Evolutionary conservation across 352 stramenopile genomes (phyloP), one percentile per base, ranked within the genome.

Genomic region (Globisporangium carolinianum): DNA sequence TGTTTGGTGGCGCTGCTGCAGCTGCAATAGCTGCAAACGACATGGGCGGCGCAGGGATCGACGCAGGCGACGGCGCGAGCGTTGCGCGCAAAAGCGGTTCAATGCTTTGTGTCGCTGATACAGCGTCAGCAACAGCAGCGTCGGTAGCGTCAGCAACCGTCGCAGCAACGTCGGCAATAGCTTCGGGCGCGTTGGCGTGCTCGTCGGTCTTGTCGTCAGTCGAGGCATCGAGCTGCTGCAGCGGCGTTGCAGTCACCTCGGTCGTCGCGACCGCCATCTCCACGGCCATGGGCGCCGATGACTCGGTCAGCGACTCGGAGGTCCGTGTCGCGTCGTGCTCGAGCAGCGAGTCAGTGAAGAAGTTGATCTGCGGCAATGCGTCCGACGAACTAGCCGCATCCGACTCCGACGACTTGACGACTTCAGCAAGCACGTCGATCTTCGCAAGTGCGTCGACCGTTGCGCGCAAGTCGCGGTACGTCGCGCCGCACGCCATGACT

Each of bases 311-410:
- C 24, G 24, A 32, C 24, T 32, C 24, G 24, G 24, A 32, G 24
- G 24, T 32, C 24, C 2, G 24, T 32, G 24, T 2, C 24, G 24
- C 24, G 24, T 32, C 24, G 24, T 32, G 24, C 24, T 87, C 78
- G 0, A 90, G 48, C 43, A 83, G 70, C 10, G 82, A 87, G n/a
- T 94, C 84, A 0, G 84, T 88, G 47, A 94, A 91, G 60, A 94
- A 94, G 56, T 88, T 94, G 60, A 94, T 90, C 36, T 89, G 63
- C 6, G 83, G 79, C 58, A 88, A 62, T 18, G 72, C 72, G 8
- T 61, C 64, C 10, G 71, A 67, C 35, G 85, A 73, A 6, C 59
- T 57, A 35, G 61, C 54, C 11, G 81, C 58, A 2, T 55, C 51
- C 5, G 61, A 49, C 24, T 47, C 62, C 15, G n/a, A n/a, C 4